Evolutionary conservation across 2,329 filamentous ascomycete species (phyloP).

Genomic region (Graphium sp.): DNA sequence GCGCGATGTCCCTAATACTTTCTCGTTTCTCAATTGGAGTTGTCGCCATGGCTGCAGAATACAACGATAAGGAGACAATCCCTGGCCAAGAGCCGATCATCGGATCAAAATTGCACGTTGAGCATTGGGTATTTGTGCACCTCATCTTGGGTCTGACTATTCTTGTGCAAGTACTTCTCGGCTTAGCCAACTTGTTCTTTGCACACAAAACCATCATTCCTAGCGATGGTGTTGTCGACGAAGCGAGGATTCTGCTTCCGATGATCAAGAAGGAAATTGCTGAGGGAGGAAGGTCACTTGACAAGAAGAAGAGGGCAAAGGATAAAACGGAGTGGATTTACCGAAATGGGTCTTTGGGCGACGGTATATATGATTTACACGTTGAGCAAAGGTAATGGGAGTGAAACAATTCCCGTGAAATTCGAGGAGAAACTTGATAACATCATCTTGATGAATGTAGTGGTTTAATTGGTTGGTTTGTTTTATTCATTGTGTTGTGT

Average conservation of each 20-base stretch:
- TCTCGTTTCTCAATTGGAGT: neutral
- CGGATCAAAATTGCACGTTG: neutral
- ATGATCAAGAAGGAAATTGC: conserved; percentile 1
- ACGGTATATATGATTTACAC: neutral
- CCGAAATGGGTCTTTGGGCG: neutral
- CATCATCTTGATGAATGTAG: no score
- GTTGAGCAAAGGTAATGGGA: conserved; percentile 1
- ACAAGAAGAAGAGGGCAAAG: neutral
- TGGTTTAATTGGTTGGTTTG: no score
- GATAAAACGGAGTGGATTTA: conserved; percentile 1
- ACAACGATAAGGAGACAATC: neutral
- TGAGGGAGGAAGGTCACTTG: neutral
- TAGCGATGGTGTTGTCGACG: neutral
- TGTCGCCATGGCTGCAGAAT: neutral
- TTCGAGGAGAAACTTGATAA: no score
- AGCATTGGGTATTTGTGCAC: neutral
- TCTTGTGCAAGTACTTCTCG: neutral
- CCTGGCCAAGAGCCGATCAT: neutral
- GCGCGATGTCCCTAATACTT: neutral
- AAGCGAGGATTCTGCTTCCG: neutral
- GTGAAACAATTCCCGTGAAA: no score
- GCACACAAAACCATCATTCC: neutral
- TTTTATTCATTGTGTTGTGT: no score
- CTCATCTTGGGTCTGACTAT: conserved; percentile 1
- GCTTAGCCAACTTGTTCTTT: neutral